These are phyloP conservation scores for Phytopythium helicoides DNA, from an alignment of 352 stramenopile genomes.

Conservation along the genomic window DNA sequence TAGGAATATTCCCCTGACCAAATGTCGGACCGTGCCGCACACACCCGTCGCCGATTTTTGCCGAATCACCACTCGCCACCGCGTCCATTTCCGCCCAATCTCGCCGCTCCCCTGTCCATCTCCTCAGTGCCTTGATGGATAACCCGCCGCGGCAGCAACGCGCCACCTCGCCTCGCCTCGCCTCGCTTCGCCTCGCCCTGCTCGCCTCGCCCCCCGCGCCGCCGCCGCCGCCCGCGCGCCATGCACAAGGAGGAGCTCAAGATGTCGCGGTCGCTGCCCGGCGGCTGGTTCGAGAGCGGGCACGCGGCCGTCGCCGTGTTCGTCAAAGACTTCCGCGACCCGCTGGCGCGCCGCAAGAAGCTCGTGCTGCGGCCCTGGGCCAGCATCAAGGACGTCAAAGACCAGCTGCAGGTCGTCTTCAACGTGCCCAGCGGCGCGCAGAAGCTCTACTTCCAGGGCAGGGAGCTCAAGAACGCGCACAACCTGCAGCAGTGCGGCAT, in stretches of 20 bases:
- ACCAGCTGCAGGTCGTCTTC: constrained; percentile 82
- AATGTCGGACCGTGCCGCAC: too few species aligned
- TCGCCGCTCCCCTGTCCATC: too few species aligned
- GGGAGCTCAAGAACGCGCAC: constrained; percentile 81
- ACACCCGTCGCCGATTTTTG: too few species aligned
- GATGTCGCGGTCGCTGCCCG: constrained; percentile 70
- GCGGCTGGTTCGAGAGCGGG: constrained; percentile 74
- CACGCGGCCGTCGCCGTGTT: constrained; percentile 67
- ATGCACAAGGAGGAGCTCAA: constrained; percentile 42
- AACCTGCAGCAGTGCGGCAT: constrained; percentile 84
- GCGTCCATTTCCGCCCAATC: too few species aligned
- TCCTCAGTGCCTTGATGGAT: too few species aligned
- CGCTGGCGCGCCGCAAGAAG: constrained; percentile 80
- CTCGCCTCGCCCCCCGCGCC: too few species aligned
- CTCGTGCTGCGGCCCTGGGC: constrained; percentile 76
- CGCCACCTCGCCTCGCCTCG: too few species aligned
- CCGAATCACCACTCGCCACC: too few species aligned
- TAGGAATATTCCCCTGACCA: too few species aligned
- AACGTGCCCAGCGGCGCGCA: constrained; percentile 76
- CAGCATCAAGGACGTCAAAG: constrained; percentile 84
- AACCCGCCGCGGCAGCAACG: too few species aligned
- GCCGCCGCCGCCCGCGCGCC: too few species aligned
- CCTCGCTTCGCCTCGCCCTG: too few species aligned
- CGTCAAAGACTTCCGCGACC: constrained; percentile 81
- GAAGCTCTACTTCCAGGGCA: constrained; percentile 80